A percentile compares a stretch with the other conserved stretches of the same genome.
These are phyloP conservation scores for Avena sativa DNA, from an alignment of 176 grass and related monocot species.

Conservation along the genomic window DNA sequence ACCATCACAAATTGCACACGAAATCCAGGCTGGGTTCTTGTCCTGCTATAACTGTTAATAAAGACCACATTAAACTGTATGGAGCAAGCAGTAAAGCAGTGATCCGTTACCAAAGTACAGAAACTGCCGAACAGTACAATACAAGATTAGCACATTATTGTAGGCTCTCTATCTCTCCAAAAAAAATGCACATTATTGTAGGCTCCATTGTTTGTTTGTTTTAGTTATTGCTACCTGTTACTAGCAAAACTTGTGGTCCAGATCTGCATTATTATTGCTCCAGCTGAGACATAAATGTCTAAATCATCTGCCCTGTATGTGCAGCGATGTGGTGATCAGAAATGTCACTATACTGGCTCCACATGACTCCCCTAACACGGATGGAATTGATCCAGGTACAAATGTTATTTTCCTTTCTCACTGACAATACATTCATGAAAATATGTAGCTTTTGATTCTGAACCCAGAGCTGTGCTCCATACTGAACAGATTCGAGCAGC, in stretches of 20 bases:
- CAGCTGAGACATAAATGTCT: constrained; percentile 45
- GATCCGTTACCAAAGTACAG: constrained; percentile 26
- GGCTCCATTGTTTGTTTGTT: constrained; percentile 35
- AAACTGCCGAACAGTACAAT: constrained; percentile 32
- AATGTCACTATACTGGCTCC: constrained; percentile 88
- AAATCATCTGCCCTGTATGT: constrained; percentile 37
- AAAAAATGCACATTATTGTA: constrained; percentile 14
- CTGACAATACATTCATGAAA: constrained; percentile 16
- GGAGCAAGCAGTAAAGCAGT: constrained; percentile 21
- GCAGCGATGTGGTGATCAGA: constrained; percentile 90
- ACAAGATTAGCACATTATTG: constrained; percentile 30
- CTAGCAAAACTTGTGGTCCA: constrained; percentile 39
- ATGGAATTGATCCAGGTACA: constrained; percentile 92
- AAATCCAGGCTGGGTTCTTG: constrained; percentile 34
- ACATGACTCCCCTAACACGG: constrained; percentile 90
- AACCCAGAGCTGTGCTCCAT: constrained; percentile 19
- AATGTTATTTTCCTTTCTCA: constrained; percentile 33
- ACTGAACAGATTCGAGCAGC: constrained; percentile 81
- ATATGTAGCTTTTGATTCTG: not conserved
- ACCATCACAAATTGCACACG: constrained; percentile 16
- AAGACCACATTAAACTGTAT: constrained; percentile 21
- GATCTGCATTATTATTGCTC: constrained; percentile 37
- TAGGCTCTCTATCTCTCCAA: not conserved
- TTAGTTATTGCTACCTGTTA: constrained; percentile 38
- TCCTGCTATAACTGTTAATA: constrained; percentile 27